phyloP scores from a whole-genome alignment of 139 green algal species.

The Volvox reticuliferus region DNA sequence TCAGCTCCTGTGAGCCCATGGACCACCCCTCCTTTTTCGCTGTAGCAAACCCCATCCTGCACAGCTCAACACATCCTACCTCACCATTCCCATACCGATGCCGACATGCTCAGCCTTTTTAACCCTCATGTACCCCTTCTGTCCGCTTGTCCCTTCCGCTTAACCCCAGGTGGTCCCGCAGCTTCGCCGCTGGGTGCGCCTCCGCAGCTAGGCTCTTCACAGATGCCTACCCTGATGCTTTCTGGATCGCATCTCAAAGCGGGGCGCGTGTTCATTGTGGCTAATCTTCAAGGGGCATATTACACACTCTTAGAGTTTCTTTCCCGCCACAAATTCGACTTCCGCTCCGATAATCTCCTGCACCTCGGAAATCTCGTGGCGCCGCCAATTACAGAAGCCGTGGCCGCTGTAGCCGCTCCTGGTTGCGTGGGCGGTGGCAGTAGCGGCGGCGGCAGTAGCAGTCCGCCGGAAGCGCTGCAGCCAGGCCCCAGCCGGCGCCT shows the following conservation, averaged over 20 bases:
- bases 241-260: constrained; percentile 8
- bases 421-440: neutral
- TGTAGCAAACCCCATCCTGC: no score
- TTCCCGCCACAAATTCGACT: constrained; percentile 31
- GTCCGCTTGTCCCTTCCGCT: no score
- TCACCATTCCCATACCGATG: neutral
- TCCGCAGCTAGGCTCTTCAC: neutral
- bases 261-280: constrained; percentile 34
- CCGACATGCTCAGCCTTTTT: neutral
- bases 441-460: neutral
- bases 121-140: neutral
- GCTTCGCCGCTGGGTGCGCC: no score
- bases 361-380: constrained; percentile 33
- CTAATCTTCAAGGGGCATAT: constrained; percentile 29
- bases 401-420: neutral
- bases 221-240: neutral
- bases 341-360: constrained; percentile 15
- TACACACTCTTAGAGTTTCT: constrained; percentile 47
- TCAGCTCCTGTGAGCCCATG: no score
- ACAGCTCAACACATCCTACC: no score
- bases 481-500: neutral
- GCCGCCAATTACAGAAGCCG: neutral
- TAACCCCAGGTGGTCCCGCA: no score
- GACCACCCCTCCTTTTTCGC: no score
- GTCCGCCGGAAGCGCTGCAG: neutral